Conservation (phyloP, 371 early-diverging fungal genomes). For the Mortierella sp. region DNA sequence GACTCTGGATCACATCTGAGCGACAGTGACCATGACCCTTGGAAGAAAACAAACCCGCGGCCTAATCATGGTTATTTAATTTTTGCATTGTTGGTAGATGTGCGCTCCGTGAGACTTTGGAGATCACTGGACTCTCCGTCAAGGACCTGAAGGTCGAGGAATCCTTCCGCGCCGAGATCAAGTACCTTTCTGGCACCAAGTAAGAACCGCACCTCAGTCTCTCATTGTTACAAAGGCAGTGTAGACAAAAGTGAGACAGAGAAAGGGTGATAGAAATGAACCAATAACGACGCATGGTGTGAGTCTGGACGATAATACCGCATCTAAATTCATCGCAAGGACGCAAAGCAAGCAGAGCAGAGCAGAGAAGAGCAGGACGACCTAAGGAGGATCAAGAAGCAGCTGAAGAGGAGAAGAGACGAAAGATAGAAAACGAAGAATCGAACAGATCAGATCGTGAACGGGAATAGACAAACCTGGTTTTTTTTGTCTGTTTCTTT, state of each 20-base stretch:
- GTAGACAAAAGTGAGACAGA: not conserved
- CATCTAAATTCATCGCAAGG: not conserved
- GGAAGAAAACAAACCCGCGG: not conserved
- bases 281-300: slow-evolving; percentile 1
- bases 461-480: not conserved
- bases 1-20: slow-evolving; percentile 9
- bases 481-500: too few species aligned
- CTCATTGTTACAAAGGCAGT: not conserved
- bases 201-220: slow-evolving; percentile 23
- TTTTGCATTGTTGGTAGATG: slow-evolving; percentile 65
- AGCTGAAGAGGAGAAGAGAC: not conserved
- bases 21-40: not conserved
- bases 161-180: slow-evolving; percentile 83
- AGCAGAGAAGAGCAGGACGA: too few species aligned
- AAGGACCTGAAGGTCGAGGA: slow-evolving; percentile 81
- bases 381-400: not conserved
- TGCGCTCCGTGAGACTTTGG: slow-evolving; percentile 82
- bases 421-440: not conserved
- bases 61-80: not conserved
- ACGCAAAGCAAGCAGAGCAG: too few species aligned
- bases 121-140: slow-evolving; percentile 80
- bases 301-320: not conserved
- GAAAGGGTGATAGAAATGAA: not conserved
- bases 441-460: not conserved
- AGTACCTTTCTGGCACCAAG: slow-evolving; percentile 85